Percentiles rank a stretch among this genome's conserved stretches.
These are phyloP conservation scores for Geum urbanum DNA, from an alignment of 306 rosid genomes.

Conservation along the genomic window DNA sequence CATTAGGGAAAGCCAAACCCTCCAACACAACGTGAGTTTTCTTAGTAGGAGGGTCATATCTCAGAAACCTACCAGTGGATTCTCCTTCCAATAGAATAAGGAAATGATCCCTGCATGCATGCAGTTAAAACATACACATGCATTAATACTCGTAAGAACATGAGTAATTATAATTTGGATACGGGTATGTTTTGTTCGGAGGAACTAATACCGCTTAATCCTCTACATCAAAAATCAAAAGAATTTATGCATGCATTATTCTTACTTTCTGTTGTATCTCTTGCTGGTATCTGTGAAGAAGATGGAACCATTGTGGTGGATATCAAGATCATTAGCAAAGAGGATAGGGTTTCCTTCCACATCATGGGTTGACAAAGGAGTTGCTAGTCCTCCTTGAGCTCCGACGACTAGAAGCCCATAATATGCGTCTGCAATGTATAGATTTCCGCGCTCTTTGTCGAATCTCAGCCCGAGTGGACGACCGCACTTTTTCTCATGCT, in stretches of 20 bases:
- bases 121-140: no score
- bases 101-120: slow-evolving; percentile 52
- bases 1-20: slow-evolving; percentile 92
- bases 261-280: slow-evolving; percentile 79
- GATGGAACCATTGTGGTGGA: slow-evolving; percentile 77
- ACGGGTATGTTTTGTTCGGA: neutral
- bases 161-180: neutral
- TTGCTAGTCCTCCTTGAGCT: slow-evolving; percentile 73
- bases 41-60: slow-evolving; percentile 87
- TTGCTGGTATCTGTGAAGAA: slow-evolving; percentile 89
- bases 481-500: slow-evolving; percentile 72
- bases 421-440: slow-evolving; percentile 85
- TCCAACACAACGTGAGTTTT: slow-evolving; percentile 74
- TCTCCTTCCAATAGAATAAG: slow-evolving; percentile 88
- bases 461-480: slow-evolving; percentile 86
- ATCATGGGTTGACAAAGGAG: slow-evolving; percentile 54
- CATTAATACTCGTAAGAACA: no score
- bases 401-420: slow-evolving; percentile 82
- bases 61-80: slow-evolving; percentile 78
- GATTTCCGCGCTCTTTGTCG: slow-evolving; percentile 56
- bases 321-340: slow-evolving; percentile 89
- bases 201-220: neutral
- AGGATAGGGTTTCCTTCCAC: slow-evolving; percentile 69
- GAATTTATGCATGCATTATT: neutral
- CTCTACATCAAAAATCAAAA: neutral